phyloP scores from a whole-genome alignment of 2,329 filamentous ascomycete genomes.

The Epichloe uncinata region DNA sequence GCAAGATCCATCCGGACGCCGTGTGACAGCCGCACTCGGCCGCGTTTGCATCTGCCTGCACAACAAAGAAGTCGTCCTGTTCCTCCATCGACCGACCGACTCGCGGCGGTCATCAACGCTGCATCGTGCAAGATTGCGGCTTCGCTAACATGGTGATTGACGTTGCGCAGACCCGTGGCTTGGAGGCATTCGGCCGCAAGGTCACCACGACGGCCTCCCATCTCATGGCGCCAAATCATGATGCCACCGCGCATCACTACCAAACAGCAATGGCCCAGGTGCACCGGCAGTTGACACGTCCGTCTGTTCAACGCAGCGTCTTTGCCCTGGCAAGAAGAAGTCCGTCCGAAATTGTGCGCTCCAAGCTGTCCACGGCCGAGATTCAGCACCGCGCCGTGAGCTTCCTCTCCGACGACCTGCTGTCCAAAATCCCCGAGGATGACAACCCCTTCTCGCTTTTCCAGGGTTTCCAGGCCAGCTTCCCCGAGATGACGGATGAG shows the following conservation, averaged over 20 bases:
- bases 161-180: slow-evolving; percentile 55
- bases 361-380: slow-evolving; percentile 77
- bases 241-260: slow-evolving; percentile 52
- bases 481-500: slow-evolving; percentile 59
- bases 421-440: slow-evolving; percentile 77
- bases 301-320: slow-evolving; percentile 73
- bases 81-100: not conserved
- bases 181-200: slow-evolving; percentile 89
- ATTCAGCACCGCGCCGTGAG: slow-evolving; percentile 89
- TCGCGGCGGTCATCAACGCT: not conserved
- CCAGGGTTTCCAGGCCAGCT: slow-evolving; percentile 85
- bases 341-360: slow-evolving; percentile 87
- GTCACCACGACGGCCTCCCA: slow-evolving; percentile 88
- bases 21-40: not conserved
- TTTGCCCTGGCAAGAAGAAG: slow-evolving; percentile 85
- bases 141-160: slow-evolving; percentile 7
- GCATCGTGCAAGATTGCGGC: not conserved
- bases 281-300: slow-evolving; percentile 75
- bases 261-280: slow-evolving; percentile 79
- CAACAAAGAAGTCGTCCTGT: slow-evolving; percentile 1
- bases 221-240: slow-evolving; percentile 57
- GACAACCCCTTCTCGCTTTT: slow-evolving; percentile 85
- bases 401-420: slow-evolving; percentile 78
- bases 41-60: not conserved
- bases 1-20: not conserved